phyloP scores from a whole-genome alignment of 2,329 filamentous ascomycete genomes.

The Beauveria brongniartii region DNA sequence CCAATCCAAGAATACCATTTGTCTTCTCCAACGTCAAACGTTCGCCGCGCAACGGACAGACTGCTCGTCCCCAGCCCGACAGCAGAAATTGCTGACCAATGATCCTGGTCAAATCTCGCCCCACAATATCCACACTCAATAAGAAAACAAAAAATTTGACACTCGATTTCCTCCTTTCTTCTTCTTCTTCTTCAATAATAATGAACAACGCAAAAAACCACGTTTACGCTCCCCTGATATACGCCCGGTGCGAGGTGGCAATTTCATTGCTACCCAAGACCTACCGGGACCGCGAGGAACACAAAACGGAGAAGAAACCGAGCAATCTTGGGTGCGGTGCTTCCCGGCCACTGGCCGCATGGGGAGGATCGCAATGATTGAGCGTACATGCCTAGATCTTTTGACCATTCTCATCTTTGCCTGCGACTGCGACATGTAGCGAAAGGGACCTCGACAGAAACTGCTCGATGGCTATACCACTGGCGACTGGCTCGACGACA shows the following conservation, averaged over 20 bases:
- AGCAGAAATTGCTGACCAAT: background rate
- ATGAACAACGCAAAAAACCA: constrained; percentile 41
- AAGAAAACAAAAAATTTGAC: constrained; percentile 2
- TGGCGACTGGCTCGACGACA: background rate
- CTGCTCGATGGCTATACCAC: background rate
- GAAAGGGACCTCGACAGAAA: background rate
- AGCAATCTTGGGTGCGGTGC: constrained; percentile 54
- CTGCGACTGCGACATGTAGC: background rate
- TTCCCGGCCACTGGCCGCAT: constrained; percentile 36
- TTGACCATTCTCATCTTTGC: background rate
- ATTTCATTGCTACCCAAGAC: constrained; percentile 37
- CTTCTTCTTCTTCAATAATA: constrained; percentile 20
- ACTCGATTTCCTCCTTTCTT: constrained; percentile 14
- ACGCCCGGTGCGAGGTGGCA: constrained; percentile 39
- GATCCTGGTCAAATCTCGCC: background rate
- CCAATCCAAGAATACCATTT: too few relatives aligned
- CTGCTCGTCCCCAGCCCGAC: background rate
- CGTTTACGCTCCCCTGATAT: constrained; percentile 31
- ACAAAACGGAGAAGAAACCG: constrained; percentile 47
- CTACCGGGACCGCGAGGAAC: constrained; percentile 34
- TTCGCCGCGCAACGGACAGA: too few relatives aligned
- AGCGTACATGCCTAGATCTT: constrained; percentile 36
- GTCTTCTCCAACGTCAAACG: too few relatives aligned
- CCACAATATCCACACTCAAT: constrained; percentile 7
- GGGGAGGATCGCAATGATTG: constrained; percentile 54